Evolutionary conservation across 2,329 filamentous ascomycete species (phyloP).

Genomic region (Pseudonectria buxi): DNA sequence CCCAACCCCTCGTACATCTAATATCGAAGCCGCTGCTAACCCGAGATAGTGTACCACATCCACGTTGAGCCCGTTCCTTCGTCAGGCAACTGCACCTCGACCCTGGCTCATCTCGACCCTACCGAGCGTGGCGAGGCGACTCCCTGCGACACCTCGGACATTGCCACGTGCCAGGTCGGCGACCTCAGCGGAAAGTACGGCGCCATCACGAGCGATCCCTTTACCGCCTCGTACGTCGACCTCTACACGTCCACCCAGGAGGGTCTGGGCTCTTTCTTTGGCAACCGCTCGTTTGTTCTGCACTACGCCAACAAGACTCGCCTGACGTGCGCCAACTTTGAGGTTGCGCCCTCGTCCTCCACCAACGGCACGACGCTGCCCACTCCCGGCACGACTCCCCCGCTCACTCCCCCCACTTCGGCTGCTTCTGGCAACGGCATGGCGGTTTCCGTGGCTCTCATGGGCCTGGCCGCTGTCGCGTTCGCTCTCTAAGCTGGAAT

Average conservation of each 20-base stretch:
- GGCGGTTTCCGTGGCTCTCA: conserved; percentile 4
- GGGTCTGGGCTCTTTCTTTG: conserved; percentile 51
- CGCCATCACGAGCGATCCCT: conserved; percentile 46
- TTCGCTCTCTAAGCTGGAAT: conserved; percentile 5
- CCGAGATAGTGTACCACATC: conserved; percentile 59
- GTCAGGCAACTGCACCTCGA: conserved; percentile 64
- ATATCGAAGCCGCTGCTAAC: conserved; percentile 4
- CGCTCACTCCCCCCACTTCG: not conserved
- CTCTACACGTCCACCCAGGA: conserved; percentile 48
- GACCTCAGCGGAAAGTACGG: conserved; percentile 72
- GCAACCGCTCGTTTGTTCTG: conserved; percentile 57
- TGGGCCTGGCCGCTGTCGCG: conserved; percentile 3
- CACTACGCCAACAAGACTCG: conserved; percentile 59
- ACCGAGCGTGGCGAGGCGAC: conserved; percentile 56
- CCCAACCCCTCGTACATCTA: not conserved
- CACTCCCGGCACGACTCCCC: conserved; percentile 3
- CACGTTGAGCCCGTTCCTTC: conserved; percentile 57
- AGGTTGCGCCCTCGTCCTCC: conserved; percentile 12
- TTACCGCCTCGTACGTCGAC: conserved; percentile 46
- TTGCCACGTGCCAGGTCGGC: conserved; percentile 66
- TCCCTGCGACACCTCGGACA: conserved; percentile 49
- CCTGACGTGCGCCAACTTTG: conserved; percentile 59
- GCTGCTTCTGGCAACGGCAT: conserved; percentile 4
- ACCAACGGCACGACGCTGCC: conserved; percentile 11
- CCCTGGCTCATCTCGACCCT: conserved; percentile 65